Base-by-base conservation (phyloP, 1,284 basidiomycete genomes). In the Vanrija humicola region DNA sequence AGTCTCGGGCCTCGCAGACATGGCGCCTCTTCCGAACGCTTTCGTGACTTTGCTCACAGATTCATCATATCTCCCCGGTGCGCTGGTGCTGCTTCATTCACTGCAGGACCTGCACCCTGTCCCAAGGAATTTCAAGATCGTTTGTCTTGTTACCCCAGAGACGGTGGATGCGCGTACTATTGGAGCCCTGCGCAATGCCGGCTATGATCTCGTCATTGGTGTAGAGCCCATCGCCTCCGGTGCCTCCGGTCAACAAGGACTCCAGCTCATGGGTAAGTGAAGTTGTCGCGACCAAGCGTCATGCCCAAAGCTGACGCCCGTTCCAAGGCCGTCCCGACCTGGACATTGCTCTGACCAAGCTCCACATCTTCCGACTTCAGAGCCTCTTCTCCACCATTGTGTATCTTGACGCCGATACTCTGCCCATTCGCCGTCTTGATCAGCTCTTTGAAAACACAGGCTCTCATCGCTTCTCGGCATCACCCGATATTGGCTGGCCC, bases 401-500 rank as follows among this genome's bases (percentile, higher is more conserved):
- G 68, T 98, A 95, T 77, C 85, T 98, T 56, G 95, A 98, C 77
- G 93, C 95, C 63, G 95, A 98, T 74, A 86, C 93, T 46, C 86
- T 98, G 58, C 91, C 94, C 45, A 82, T 96, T 48, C 84, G 85
- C 16, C 88, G 91, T 19, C 78, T 97, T 48, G 87, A 89, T 21
- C 90, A 93, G 73, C 84, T 97, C n/a, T 94, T 97, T 74, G 80
- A 80, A 25, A 81, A 85, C 0, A 70, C 69, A 18, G 43, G 47
- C 14, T 66, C 65, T n/a, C 71, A 74, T 56, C 60, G 60, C 23
- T 76, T 82, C 63, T 88, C 93, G 43, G 95, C 95, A 10, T 88
- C 86, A 16, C 91, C 95, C 6, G 95, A 98, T 75, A 89, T 91
- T 28, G 95, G 95, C 63, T 98, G 95, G 95, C 95, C 95, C 40